Conservation (phyloP, 257 asterid species). For the Sherardia arvensis region DNA sequence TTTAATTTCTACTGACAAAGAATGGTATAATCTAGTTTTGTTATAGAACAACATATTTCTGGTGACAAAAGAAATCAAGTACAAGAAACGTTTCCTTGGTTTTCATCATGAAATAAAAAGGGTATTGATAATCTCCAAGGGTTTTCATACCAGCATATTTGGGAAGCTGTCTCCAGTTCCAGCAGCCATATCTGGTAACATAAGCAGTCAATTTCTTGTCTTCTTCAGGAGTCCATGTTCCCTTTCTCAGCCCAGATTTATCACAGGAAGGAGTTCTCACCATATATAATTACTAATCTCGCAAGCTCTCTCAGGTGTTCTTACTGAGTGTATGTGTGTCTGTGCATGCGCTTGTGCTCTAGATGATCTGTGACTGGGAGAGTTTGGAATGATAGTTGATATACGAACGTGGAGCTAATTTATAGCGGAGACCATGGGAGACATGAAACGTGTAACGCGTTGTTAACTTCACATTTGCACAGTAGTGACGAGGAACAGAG, state of each 20-base stretch:
- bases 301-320: not conserved
- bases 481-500: not conserved
- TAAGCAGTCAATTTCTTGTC: conserved; percentile 31
- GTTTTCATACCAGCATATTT: conserved; percentile 21
- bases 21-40: not conserved
- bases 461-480: not conserved
- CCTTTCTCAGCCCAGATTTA: conserved; percentile 33
- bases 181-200: conserved; percentile 33
- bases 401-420: not conserved
- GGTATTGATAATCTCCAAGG: not conserved
- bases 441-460: conserved; percentile 5
- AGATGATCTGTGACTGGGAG: not conserved
- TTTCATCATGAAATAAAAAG: not conserved
- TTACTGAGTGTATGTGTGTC: not conserved
- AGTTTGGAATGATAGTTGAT: not conserved
- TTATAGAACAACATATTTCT: not conserved
- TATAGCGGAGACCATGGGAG: not conserved
- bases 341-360: not conserved
- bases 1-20: too few species aligned
- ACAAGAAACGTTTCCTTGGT: not conserved
- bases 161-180: conserved; percentile 51
- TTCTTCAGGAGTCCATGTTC: conserved; percentile 51
- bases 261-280: conserved; percentile 22
- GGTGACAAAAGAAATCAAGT: not conserved
- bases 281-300: conserved; percentile 5